Evolutionary conservation across 2,329 filamentous ascomycete species (phyloP).

Genomic region (Diaporthe australafricana): DNA sequence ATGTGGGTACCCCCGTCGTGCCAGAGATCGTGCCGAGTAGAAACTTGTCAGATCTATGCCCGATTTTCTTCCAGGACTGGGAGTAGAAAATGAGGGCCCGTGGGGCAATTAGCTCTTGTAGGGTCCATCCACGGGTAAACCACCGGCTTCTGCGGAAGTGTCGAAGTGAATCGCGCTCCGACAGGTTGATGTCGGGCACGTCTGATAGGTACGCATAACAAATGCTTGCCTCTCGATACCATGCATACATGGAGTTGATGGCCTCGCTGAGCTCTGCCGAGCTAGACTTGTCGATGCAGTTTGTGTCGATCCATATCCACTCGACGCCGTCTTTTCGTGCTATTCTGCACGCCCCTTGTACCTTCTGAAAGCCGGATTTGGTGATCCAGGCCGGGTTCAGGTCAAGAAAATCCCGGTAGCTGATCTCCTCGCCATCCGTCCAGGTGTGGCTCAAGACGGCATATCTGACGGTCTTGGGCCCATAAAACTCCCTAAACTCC

Average conservation of each 20-base stretch:
- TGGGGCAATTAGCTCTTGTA: slow-evolving; percentile 37
- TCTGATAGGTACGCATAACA: slow-evolving; percentile 42
- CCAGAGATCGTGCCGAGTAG: slow-evolving; percentile 20
- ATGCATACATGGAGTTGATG: slow-evolving; percentile 40
- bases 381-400: background rate
- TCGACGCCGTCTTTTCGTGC: slow-evolving; percentile 23
- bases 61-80: slow-evolving; percentile 30
- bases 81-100: slow-evolving; percentile 33
- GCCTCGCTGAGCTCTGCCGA: slow-evolving; percentile 42
- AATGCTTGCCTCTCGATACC: slow-evolving; percentile 39
- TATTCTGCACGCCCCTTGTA: slow-evolving; percentile 28
- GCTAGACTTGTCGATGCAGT: slow-evolving; percentile 45
- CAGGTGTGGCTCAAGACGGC: slow-evolving; percentile 46
- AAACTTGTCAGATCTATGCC: slow-evolving; percentile 11
- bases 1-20: slow-evolving; percentile 31
- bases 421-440: slow-evolving; percentile 41
- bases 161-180: background rate
- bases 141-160: slow-evolving; percentile 31
- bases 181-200: slow-evolving; percentile 17
- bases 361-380: slow-evolving; percentile 36
- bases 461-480: slow-evolving; percentile 34
- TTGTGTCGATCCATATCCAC: slow-evolving; percentile 44
- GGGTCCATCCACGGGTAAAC: slow-evolving; percentile 37
- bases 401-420: slow-evolving; percentile 39
- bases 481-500: slow-evolving; percentile 3